Conservation (phyloP, 164 flowering plant species). For the Stephania japonica region DNA sequence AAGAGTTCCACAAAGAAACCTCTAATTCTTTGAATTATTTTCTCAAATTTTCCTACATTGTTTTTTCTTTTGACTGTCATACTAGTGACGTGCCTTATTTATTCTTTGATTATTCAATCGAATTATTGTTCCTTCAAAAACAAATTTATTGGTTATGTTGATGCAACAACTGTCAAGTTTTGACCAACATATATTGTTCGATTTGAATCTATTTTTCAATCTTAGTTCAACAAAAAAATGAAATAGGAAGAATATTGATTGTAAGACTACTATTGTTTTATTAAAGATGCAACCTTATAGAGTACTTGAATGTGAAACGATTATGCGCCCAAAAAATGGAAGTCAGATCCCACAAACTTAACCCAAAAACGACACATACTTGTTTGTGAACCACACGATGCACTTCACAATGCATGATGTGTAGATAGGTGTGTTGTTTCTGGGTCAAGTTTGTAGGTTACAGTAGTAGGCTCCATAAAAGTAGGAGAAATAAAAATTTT, state of each 20-base stretch:
- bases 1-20: background rate
- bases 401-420: no score
- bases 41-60: background rate
- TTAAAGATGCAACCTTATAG: no score
- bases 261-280: background rate
- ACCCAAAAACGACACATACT: no score
- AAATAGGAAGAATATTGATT: background rate
- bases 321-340: no score
- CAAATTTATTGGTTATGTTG: background rate
- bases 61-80: background rate
- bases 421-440: no score
- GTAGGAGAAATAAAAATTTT: no score
- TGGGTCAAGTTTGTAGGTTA: no score
- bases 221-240: background rate
- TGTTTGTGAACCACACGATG: no score
- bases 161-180: background rate
- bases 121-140: slow-evolving; percentile 1
- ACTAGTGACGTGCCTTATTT: background rate
- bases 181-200: background rate
- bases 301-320: no score
- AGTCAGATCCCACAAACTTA: no score
- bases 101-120: background rate
- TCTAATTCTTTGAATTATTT: background rate
- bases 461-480: no score
- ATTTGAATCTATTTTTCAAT: background rate